phyloP scores from a whole-genome alignment of 2,329 filamentous ascomycete species.

The Pseudogymnoascus sp. region DNA sequence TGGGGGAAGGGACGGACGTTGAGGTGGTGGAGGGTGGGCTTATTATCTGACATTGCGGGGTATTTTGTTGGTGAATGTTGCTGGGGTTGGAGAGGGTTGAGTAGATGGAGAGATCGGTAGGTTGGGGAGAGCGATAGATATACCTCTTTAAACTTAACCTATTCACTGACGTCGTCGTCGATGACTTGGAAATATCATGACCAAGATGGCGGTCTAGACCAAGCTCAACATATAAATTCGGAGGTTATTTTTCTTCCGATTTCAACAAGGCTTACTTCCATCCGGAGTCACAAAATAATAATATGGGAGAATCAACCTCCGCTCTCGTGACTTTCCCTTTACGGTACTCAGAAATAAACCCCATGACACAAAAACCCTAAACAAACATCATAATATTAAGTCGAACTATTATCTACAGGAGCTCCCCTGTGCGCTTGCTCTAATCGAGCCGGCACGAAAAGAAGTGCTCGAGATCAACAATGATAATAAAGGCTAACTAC shows the following conservation, averaged over 20 bases:
- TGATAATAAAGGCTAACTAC: background rate
- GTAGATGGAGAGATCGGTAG: background rate
- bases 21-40: conserved; percentile 24
- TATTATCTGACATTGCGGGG: background rate
- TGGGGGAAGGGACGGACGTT: conserved; percentile 15
- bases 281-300: background rate
- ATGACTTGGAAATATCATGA: background rate
- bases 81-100: background rate
- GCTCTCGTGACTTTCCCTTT: background rate
- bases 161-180: background rate
- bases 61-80: background rate
- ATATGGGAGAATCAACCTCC: background rate
- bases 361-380: background rate
- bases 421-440: background rate
- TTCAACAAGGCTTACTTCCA: background rate
- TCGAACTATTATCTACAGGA: background rate
- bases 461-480: background rate
- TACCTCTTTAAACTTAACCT: background rate
- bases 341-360: background rate
- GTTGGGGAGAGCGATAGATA: background rate
- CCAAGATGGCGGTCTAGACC: background rate
- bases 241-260: background rate
- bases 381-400: background rate
- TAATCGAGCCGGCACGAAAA: background rate
- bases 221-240: background rate